Evolutionary conservation across 129 eudicot species (phyloP).

Genomic region (Mikania micrantha): DNA sequence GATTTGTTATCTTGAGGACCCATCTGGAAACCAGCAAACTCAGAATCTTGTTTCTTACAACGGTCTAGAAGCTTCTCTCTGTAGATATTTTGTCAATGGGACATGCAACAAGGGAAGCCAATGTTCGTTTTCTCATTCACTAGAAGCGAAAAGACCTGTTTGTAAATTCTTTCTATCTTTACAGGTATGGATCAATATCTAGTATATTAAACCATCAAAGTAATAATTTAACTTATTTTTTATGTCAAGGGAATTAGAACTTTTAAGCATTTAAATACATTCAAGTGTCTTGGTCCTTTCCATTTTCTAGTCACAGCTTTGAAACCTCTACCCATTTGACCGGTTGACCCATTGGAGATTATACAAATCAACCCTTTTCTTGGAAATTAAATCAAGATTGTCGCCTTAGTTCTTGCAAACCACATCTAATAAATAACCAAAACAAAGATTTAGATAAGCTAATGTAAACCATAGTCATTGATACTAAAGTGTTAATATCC

Average conservation of each 20-base stretch:
- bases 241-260: background rate
- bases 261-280: background rate
- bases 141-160: conserved; percentile 49
- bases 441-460: background rate
- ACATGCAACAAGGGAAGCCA: conserved; percentile 67
- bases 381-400: no score
- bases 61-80: conserved; percentile 39
- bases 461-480: background rate
- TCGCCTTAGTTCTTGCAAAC: background rate
- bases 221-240: background rate
- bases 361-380: no score
- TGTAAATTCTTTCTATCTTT: conserved; percentile 77
- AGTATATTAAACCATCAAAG: background rate
- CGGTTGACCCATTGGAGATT: no score
- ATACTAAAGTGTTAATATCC: background rate
- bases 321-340: no score
- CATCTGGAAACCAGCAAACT: conserved; percentile 25
- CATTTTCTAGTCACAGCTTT: no score
- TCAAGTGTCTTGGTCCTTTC: background rate
- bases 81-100: conserved; percentile 63
- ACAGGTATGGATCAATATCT: conserved; percentile 38
- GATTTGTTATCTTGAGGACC: conserved; percentile 36
- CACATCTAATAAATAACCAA: background rate
- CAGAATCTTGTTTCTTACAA: background rate
- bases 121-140: conserved; percentile 66